Conservation (phyloP, 345 rosid genomes). For the Geranium brycei region DNA sequence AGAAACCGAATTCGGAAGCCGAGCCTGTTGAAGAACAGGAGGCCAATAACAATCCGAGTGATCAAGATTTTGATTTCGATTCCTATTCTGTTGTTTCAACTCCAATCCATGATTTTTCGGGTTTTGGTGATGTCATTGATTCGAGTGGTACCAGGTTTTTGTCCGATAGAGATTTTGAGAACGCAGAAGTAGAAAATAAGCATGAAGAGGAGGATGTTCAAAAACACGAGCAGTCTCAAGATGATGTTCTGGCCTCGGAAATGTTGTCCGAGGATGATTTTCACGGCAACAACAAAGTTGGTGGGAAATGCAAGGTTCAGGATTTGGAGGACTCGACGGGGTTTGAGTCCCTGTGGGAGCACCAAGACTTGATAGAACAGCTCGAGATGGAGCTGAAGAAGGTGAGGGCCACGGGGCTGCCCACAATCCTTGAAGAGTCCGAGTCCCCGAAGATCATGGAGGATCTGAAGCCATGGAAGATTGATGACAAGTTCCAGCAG, state of each 20-base stretch:
- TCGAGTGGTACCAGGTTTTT: conserved; percentile 41
- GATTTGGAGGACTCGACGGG: conserved; percentile 35
- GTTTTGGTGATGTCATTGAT: conserved; percentile 25
- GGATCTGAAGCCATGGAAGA: conserved; percentile 87
- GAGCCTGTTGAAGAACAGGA: conserved; percentile 12
- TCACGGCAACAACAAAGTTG: too few species aligned
- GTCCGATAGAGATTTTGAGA: conserved; percentile 43
- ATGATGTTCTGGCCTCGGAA: neutral
- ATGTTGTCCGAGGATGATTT: neutral
- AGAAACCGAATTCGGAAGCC: conserved; percentile 9
- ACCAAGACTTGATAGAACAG: conserved; percentile 86
- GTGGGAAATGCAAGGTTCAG: neutral
- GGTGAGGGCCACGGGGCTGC: conserved; percentile 67
- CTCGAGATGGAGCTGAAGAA: conserved; percentile 81
- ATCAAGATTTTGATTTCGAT: conserved; percentile 24
- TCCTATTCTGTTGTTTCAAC: conserved; percentile 40
- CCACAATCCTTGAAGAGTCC: conserved; percentile 66
- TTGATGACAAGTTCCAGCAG: conserved; percentile 54
- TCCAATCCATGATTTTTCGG: conserved; percentile 21
- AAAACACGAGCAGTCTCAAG: neutral
- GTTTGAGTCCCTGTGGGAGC: conserved; percentile 75
- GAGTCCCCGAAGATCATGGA: conserved; percentile 65
- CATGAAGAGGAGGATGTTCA: too few species aligned
- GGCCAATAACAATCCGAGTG: neutral
- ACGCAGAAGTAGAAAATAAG: neutral